Evolutionary conservation across 2,329 filamentous ascomycete species (phyloP), one percentile per base, ranked within the genome.

Genomic region (Apiospora koreana): DNA sequence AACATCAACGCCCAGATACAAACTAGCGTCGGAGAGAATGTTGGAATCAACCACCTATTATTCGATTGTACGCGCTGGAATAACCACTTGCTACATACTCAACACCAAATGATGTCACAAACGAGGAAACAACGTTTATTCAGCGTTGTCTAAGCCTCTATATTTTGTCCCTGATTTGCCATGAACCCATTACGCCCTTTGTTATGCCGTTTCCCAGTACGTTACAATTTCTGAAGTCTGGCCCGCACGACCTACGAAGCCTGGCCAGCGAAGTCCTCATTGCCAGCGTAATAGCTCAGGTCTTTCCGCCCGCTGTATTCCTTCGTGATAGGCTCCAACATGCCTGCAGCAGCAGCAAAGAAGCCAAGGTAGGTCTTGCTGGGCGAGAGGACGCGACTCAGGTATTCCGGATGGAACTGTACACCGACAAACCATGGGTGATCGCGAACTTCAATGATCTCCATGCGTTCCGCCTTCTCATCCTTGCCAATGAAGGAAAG

Each of bases 381-480:
- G 0, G 93, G 93, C 67, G 89, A 85, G 72, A 97, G 83, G 2
- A 96, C 94, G 68, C 92, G 87, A 75, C 88, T 92, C 67, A 93
- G 85, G 79, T 95, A 97, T 81, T 98, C 94, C 2, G 95, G 94
- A 80, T 97, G 94, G 81, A 92, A 95, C 81, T 97, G 95, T 10
- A 96, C 92, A 72, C 92, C 78, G 42, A 97, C 93, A 75, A 91
- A 97, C 86, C 89, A 97, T 0, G 92, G 93, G 79, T 97, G 94
- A 73, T 95, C 91, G 79, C 91, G 91, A 72, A 97, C 83, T 82
- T 97, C 94, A 45, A 97, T 83, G 67, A 94, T 88, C 83, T 97
- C 94, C 91, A 96, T 94, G 42, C 94, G 88, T 75, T 92, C 88
- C 62, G 92, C 93, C 71, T 87, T 90, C 70, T 93, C 90, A 77